Percentiles rank a stretch among this genome's conserved stretches.
phyloP scores from a whole-genome alignment of 164 flowering plant species.

The Hamamelis virginiana region DNA sequence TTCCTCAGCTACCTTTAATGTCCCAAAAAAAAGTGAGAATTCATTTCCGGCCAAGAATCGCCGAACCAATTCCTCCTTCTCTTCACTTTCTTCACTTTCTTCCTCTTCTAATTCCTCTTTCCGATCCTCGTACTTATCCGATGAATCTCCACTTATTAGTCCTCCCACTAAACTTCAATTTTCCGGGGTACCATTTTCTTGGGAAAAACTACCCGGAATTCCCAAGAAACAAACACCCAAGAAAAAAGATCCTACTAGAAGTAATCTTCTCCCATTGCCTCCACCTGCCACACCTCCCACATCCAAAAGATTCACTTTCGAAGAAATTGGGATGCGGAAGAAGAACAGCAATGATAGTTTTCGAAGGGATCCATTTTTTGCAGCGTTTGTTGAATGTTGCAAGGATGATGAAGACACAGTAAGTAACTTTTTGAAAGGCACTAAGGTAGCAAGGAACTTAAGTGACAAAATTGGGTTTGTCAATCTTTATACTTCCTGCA shows the following conservation, averaged over 20 bases:
- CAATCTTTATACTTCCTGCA: conserved; percentile 45
- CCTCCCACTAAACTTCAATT: conserved; percentile 30
- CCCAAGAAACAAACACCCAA: conserved; percentile 38
- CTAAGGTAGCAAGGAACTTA: conserved; percentile 25
- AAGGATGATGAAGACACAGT: conserved; percentile 31
- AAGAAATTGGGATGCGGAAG: conserved; percentile 4
- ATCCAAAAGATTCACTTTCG: conserved; percentile 15
- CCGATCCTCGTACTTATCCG: conserved; percentile 10
- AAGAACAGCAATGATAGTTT: conserved; percentile 2
- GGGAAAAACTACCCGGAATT: conserved; percentile 65
- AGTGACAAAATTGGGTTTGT: conserved; percentile 42
- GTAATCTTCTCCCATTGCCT: conserved; percentile 38
- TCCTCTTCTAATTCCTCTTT: conserved; percentile 31
- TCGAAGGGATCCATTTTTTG: conserved; percentile 48
- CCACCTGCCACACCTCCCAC: conserved; percentile 29
- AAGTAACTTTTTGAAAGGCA: conserved; percentile 12
- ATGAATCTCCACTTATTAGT: conserved; percentile 20
- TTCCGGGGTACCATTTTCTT: conserved; percentile 61
- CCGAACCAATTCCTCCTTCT: conserved; percentile 2
- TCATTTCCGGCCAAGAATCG: no score
- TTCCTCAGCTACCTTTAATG: no score
- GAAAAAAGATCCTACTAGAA: conserved; percentile 18
- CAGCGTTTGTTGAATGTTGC: conserved; percentile 54
- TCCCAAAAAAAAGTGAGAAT: no score
- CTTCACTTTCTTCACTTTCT: conserved; percentile 23